A percentile compares a stretch with the other conserved stretches of the same genome.
phyloP scores from a whole-genome alignment of 768 basidiomycete genomes.

The Pleurotus sapidus region DNA sequence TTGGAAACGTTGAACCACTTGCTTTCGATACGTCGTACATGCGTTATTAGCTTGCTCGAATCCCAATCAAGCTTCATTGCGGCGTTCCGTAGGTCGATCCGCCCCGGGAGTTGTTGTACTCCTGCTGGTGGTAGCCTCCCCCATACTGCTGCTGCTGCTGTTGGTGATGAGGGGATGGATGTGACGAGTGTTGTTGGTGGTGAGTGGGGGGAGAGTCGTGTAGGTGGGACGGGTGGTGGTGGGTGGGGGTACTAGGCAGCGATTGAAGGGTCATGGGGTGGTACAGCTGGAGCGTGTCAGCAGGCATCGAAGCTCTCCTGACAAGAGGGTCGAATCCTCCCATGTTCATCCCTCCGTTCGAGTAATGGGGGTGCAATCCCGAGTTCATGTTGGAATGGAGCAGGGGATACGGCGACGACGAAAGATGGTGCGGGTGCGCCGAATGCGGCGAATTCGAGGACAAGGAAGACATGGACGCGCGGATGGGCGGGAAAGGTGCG shows the following conservation, averaged over 20 bases:
- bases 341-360: too few relatives aligned
- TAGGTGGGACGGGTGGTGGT: conserved; percentile 29
- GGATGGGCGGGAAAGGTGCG: conserved; percentile 59
- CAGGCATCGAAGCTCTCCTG: conserved; percentile 66
- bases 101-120: conserved; percentile 25
- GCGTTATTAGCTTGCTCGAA: too few relatives aligned
- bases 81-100: conserved; percentile 48
- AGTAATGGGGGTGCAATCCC: conserved; percentile 11
- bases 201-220: conserved; percentile 15
- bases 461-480: too few relatives aligned
- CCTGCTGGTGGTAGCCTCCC: conserved; percentile 11
- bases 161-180: conserved; percentile 2
- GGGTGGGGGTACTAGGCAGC: conserved; percentile 34
- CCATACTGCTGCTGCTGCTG: conserved; percentile 13
- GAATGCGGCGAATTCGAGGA: too few relatives aligned
- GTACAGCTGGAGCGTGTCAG: conserved; percentile 72
- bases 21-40: too few relatives aligned
- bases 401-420: too few relatives aligned
- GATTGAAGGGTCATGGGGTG: conserved; percentile 78
- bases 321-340: conserved; percentile 32
- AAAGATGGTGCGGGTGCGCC: too few relatives aligned
- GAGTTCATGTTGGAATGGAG: conserved; percentile 29
- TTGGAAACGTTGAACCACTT: too few relatives aligned
- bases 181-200: conserved; percentile 26
- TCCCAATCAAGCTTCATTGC: conserved; percentile 21